phyloP scores from a whole-genome alignment of 768 basidiomycete genomes.

The Boletus rex-veris region DNA sequence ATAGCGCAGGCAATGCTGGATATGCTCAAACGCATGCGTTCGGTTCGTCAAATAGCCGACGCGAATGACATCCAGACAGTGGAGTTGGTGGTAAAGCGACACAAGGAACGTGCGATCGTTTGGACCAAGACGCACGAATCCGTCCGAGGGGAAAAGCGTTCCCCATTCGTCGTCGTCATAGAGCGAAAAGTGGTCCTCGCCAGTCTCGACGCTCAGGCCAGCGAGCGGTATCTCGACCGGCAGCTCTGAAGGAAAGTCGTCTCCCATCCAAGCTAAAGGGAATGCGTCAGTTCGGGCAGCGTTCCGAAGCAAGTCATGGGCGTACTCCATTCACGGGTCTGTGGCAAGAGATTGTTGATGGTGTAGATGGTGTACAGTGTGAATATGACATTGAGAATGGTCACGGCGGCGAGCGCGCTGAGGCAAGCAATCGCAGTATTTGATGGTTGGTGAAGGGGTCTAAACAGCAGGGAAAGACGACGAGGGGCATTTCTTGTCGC shows the following conservation, averaged over 20 bases:
- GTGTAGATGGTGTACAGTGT: constrained; percentile 19
- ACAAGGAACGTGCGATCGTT: constrained; percentile 32
- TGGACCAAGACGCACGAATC: constrained; percentile 34
- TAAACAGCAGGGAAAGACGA: neutral
- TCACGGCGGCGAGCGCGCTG: constrained; percentile 19
- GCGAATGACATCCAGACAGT: constrained; percentile 42
- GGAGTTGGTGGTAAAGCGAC: constrained; percentile 47
- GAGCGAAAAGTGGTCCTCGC: constrained; percentile 29
- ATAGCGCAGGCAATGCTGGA: constrained; percentile 39
- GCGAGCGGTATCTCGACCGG: constrained; percentile 29
- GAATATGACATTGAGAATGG: constrained; percentile 20
- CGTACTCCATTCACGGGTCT: constrained; percentile 25
- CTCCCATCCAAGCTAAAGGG: constrained; percentile 24
- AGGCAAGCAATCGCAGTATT: constrained; percentile 11
- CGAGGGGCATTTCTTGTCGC: neutral
- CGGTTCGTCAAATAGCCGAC: constrained; percentile 24
- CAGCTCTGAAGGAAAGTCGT: constrained; percentile 32
- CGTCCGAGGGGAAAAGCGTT: constrained; percentile 31
- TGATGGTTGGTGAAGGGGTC: neutral
- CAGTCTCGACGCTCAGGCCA: constrained; percentile 25
- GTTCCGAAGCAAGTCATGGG: neutral
- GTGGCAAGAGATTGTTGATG: constrained; percentile 10
- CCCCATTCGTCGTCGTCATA: constrained; percentile 37
- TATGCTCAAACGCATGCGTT: constrained; percentile 28
- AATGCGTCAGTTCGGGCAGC: neutral